Percentiles rank a stretch among this genome's conserved stretches.
Conservation (phyloP, 805 yeast species). For the Myxozyma lipomycoides region DNA sequence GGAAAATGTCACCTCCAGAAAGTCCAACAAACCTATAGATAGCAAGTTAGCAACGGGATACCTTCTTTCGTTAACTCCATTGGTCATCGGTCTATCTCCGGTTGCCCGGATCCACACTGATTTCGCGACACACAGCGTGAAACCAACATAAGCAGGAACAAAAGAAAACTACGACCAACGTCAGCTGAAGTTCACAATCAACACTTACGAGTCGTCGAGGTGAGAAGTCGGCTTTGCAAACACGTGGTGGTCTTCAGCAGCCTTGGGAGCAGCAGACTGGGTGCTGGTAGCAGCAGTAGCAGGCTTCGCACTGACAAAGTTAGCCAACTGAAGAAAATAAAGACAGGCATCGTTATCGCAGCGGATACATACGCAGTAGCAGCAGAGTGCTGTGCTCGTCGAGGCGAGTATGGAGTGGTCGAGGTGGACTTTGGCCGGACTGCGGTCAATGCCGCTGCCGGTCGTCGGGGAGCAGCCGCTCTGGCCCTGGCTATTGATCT, state of each 20-base stretch:
- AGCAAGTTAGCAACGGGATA: too few species aligned
- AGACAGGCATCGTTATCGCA: too few species aligned
- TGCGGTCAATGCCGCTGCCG: slow-evolving; percentile 4
- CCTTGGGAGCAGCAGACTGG: slow-evolving; percentile 5
- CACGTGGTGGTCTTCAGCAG: background rate
- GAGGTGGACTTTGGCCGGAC: slow-evolving; percentile 8
- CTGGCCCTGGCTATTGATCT: slow-evolving; percentile 12
- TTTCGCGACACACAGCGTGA: too few species aligned
- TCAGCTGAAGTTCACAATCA: background rate
- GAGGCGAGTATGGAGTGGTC: slow-evolving; percentile 5
- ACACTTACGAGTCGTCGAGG: slow-evolving; percentile 24
- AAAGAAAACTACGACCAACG: background rate
- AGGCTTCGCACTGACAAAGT: background rate
- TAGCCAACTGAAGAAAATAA: too few species aligned
- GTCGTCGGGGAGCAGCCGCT: slow-evolving; percentile 8
- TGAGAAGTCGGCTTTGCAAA: slow-evolving; percentile 13
- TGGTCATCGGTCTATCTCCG: too few species aligned
- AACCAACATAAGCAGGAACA: too few species aligned
- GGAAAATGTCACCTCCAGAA: slow-evolving; percentile 98
- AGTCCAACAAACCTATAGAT: slow-evolving; percentile 73
- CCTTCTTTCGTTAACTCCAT: too few species aligned
- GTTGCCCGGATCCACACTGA: too few species aligned
- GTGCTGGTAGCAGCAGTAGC: background rate
- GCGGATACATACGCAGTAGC: slow-evolving; percentile 17
- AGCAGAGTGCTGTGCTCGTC: slow-evolving; percentile 20